Evolutionary conservation across 768 basidiomycete genomes (phyloP).

Genomic region (Boletus patriciae): DNA sequence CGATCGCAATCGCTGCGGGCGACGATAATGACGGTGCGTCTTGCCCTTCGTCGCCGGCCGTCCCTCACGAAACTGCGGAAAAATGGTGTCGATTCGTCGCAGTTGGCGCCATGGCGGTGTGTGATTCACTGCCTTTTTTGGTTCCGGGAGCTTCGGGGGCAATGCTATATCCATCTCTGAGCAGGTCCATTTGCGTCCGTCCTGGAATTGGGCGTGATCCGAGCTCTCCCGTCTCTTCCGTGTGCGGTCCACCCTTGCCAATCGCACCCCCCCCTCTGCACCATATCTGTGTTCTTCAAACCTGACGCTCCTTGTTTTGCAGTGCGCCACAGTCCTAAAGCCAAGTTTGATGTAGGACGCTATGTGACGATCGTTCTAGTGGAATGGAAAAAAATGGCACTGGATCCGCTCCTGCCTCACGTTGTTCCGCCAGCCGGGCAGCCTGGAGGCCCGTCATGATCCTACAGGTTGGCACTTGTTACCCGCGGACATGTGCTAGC

Average conservation of each 20-base stretch:
- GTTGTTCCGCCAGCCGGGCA: conserved; percentile 19
- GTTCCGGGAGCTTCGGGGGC: conserved; percentile 15
- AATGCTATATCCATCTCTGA: conserved; percentile 14
- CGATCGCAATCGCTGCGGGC: conserved; percentile 11
- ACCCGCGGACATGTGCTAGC: neutral
- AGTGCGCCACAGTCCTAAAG: neutral
- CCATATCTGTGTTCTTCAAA: neutral
- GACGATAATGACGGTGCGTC: conserved; percentile 2
- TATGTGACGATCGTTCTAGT: conserved; percentile 7
- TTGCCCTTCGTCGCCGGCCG: neutral
- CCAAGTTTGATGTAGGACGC: neutral
- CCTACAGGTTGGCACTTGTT: conserved; percentile 18
- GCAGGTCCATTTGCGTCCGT: neutral
- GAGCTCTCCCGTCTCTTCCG: conserved; percentile 18
- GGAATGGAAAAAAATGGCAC: neutral
- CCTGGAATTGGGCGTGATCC: conserved; percentile 20
- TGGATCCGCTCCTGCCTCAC: conserved; percentile 15
- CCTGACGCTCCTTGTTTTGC: neutral
- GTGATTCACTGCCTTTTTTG: conserved; percentile 11
- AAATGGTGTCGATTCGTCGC: conserved; percentile 13
- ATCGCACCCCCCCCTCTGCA: neutral
- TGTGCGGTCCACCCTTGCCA: neutral
- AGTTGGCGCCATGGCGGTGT: neutral
- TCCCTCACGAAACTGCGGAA: neutral
- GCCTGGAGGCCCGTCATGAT: conserved; percentile 23